Evolutionary conservation across 176 grass and related monocot species (phyloP), one percentile per base, ranked within the genome.

Genomic region (Calamus simplicifolius): DNA sequence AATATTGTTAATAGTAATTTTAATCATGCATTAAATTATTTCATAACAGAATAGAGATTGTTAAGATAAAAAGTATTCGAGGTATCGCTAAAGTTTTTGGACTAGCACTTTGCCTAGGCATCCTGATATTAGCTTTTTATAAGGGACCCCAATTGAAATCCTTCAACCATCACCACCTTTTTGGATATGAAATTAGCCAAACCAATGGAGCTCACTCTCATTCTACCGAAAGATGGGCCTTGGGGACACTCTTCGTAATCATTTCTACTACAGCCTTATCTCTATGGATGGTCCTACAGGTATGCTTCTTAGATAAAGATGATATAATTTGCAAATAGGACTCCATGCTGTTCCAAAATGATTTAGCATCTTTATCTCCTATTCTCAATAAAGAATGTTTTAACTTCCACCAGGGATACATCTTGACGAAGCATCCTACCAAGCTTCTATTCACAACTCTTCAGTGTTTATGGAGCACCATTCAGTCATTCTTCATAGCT

Each of bases 371-470:
- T 13, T 8, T 13, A 43, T 43, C 35, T 12, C 12, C 35, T 13
- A 10, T 43, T 43, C 6, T 43, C 35, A 43, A 12, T 1, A 43
- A 8, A 43, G 35, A 43, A 13, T 43, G 6, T 12, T 43, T 43
- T 43, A 43, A 43, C 23, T 63, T 25, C 12, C 19, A 6, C 10
- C 67, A 94, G 85, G 82, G 79, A 0, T 73, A 73, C 0, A 27
- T 89, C 62, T 62, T 95, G 70, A 55, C 73, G 51, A 70, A 84
- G 43, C 84, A 86, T 51, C 86, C 85, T 7, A 81, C 85, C 0
- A 83, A 81, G 67, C 80, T 95, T 52, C 71, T 95, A 8, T 89
- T 84, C 51, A 78, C 82, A 23, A 79, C 66, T 19, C 71, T 89
- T n/a, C 79, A 95, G 62, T 81, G 79, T 67, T 6, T 66, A 18